phyloP scores from a whole-genome alignment of 495 filamentous ascomycete genomes.

The Penicillium verhagenii region DNA sequence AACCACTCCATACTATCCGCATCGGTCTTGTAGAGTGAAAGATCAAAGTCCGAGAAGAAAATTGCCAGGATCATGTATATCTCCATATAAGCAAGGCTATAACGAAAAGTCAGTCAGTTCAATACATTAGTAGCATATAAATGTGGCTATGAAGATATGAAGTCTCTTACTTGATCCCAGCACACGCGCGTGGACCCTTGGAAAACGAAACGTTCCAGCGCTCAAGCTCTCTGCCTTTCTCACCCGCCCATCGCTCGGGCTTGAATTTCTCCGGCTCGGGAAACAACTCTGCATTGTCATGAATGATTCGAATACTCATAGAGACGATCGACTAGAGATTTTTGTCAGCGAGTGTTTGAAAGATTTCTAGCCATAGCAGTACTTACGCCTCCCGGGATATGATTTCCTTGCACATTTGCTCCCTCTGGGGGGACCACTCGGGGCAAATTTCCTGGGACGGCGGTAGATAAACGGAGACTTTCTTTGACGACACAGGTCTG shows the following conservation, averaged over 20 bases:
- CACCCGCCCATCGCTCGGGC: slow-evolving; percentile 1
- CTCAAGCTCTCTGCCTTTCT: background rate
- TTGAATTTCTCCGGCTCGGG: background rate
- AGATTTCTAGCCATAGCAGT: background rate
- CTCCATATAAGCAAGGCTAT: background rate
- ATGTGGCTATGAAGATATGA: background rate
- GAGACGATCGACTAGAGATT: background rate
- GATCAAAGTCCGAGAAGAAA: background rate
- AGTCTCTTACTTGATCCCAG: background rate
- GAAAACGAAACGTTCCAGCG: background rate
- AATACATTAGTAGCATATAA: background rate
- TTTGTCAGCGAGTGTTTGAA: background rate
- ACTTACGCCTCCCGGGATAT: background rate
- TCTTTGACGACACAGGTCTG: background rate
- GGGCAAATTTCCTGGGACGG: background rate
- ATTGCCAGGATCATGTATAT: background rate
- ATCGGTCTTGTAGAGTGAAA: background rate
- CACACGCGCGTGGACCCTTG: background rate
- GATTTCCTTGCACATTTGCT: background rate
- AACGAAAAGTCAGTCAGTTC: background rate
- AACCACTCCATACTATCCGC: background rate
- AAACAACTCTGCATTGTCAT: background rate
- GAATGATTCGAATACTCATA: background rate
- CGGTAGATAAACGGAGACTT: background rate
- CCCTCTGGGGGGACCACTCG: background rate